A percentile compares a stretch with the other conserved stretches of the same genome.
Conservation (phyloP, 768 basidiomycete species). For the Lactarius akahatsu region DNA sequence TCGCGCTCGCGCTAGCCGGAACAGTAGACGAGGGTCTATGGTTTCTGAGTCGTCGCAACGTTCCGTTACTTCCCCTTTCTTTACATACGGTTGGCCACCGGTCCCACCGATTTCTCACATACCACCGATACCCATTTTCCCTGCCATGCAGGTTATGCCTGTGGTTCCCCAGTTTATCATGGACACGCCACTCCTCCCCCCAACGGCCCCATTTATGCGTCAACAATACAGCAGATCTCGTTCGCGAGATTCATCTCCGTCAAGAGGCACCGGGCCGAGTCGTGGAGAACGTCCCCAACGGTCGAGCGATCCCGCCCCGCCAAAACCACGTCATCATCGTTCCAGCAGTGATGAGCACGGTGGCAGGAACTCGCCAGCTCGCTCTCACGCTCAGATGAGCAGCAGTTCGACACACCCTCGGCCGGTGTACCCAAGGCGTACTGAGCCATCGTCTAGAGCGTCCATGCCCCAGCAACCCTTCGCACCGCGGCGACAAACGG, state of each 20-base stretch:
- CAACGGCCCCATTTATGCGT: constrained; percentile 30
- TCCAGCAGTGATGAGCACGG: constrained; percentile 25
- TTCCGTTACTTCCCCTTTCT: constrained; percentile 7
- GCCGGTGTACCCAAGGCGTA: not conserved
- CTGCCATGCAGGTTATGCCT: constrained; percentile 24
- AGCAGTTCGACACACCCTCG: not conserved
- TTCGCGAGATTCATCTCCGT: constrained; percentile 18
- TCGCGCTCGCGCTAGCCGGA: constrained; percentile 12
- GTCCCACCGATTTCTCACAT: constrained; percentile 21
- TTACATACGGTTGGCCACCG: constrained; percentile 22
- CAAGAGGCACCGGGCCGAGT: constrained; percentile 15
- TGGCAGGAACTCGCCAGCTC: constrained; percentile 9
- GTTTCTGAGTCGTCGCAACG: constrained; percentile 25
- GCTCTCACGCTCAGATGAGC: constrained; percentile 1
- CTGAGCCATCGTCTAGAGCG: not conserved
- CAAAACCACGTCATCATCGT: constrained; percentile 23
- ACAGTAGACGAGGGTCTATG: constrained; percentile 23
- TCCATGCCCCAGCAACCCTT: constrained; percentile 1
- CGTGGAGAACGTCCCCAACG: constrained; percentile 22
- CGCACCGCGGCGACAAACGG: constrained; percentile 14
- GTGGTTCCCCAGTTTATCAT: constrained; percentile 26
- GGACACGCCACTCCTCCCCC: constrained; percentile 32
- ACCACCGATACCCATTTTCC: constrained; percentile 21
- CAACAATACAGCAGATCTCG: constrained; percentile 23
- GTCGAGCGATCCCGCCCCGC: constrained; percentile 5